Conservation (phyloP, 768 basidiomycete genomes). For the Hydnum rufescens region DNA sequence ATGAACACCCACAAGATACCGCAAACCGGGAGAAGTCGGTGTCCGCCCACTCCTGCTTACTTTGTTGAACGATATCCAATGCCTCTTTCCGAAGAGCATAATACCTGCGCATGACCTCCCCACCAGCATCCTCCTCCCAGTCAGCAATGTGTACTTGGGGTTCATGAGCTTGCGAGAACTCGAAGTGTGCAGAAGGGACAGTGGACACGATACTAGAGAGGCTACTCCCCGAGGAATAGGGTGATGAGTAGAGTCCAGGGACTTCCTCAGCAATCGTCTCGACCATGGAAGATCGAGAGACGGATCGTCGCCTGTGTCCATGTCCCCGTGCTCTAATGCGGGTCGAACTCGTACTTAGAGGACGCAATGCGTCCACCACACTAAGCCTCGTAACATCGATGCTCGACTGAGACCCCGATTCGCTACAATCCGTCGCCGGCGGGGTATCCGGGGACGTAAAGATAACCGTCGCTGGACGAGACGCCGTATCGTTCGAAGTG, state of each 20-base stretch:
- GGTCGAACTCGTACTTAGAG: constrained; percentile 21
- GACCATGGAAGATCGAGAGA: constrained; percentile 46
- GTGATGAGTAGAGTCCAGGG: background rate
- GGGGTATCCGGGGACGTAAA: constrained; percentile 37
- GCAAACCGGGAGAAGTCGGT: constrained; percentile 11
- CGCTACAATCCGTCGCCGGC: constrained; percentile 20
- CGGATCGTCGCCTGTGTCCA: constrained; percentile 46
- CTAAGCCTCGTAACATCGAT: constrained; percentile 50
- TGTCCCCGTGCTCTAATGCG: constrained; percentile 38
- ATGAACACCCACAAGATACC: constrained; percentile 4
- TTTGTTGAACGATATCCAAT: constrained; percentile 6
- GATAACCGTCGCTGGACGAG: constrained; percentile 8
- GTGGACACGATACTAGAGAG: background rate
- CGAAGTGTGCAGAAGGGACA: background rate
- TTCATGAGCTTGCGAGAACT: background rate
- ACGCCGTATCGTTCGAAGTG: constrained; percentile 36
- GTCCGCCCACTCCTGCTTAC: constrained; percentile 8
- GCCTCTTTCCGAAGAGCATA: constrained; percentile 7
- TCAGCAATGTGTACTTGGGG: background rate
- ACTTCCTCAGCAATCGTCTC: constrained; percentile 65
- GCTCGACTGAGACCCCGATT: constrained; percentile 58
- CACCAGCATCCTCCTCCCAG: background rate
- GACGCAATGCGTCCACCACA: constrained; percentile 30
- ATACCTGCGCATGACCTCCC: constrained; percentile 1
- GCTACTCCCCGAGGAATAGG: background rate